Evolutionary conservation across 768 basidiomycete species (phyloP).

Genomic region (Suillus clintonianus): DNA sequence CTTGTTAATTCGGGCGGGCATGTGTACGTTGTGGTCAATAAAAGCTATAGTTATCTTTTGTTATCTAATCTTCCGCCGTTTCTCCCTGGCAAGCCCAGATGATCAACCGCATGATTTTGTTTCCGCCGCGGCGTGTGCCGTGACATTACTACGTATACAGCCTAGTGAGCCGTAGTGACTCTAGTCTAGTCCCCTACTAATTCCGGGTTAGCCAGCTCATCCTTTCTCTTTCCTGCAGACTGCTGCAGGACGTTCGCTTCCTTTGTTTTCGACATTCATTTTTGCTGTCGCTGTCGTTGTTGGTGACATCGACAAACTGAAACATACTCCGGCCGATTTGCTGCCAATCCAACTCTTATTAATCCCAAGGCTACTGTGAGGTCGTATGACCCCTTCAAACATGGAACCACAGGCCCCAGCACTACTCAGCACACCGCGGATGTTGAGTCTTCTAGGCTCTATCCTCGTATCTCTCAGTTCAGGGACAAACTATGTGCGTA

Average conservation of each 20-base stretch:
- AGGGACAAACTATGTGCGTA: constrained; percentile 75
- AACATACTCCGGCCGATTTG: not conserved
- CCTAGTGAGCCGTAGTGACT: no score
- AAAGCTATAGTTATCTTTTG: not conserved
- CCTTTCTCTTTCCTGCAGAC: not conserved
- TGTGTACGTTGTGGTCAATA: constrained; percentile 23
- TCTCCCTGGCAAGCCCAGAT: no score
- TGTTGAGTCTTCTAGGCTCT: constrained; percentile 55
- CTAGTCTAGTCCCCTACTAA: no score
- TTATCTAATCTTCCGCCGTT: not conserved
- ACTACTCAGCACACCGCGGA: constrained; percentile 41
- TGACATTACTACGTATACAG: no score
- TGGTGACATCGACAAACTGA: not conserved
- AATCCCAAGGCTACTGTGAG: not conserved
- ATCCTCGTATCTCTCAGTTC: constrained; percentile 61
- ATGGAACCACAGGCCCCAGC: constrained; percentile 24
- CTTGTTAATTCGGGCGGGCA: constrained; percentile 79
- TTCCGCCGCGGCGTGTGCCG: no score
- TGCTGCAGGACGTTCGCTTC: not conserved
- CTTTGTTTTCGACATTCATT: not conserved
- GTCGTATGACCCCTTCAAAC: constrained; percentile 6
- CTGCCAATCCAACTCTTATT: not conserved
- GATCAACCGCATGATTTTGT: no score
- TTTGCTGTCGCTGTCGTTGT: not conserved
- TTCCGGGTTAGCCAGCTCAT: not conserved